Evolutionary conservation across 1,139 yeast species (phyloP), one percentile per base, ranked within the genome.

Genomic region (Kodamaea anthophila): DNA sequence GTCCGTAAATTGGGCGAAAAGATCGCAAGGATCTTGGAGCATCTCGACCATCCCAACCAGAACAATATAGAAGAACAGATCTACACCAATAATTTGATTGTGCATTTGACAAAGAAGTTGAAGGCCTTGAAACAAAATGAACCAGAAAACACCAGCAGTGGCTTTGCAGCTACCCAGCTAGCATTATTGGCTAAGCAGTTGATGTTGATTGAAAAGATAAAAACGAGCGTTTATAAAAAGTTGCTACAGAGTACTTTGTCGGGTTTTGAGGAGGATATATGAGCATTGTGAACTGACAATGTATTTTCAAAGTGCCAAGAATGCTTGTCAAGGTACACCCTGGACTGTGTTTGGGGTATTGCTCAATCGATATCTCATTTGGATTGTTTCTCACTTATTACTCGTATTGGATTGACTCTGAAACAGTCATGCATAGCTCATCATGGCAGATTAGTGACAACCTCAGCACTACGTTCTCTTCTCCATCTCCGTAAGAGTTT

Each of bases 151-250:
- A 13, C 24, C 9, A 24, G 16, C 11, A 26, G 33, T 14, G 33
- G 33, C 21, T 36, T 58, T 16, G 46, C 50, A 24, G 31, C 56
- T 1, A 41, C 52, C 6, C 60, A 56, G 20, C 41, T 62, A 29
- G 43, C 60, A 13, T 40, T 60, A 19, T 37, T 62, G 9, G 53
- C 65, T 1, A 47, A 54, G 15, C 60, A 60, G 32, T 35, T 55
- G 22, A 40, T 46, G 4, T 31, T 31, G 30, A 29, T 34, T 9
- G 35, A 34, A 11, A 26, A 10, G 10, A 29, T 32, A 9, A 31
- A 27, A 19, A 24, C 23, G 4, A 21, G 29, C 6, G 22, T 31
- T 6, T 22, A 31, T 23, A 34, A 31, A 23, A 31, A 27, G 24
- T 20, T 29, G 14, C 27, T 33, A 10, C 36, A 29, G 13, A 29